Evolutionary conservation across 805 yeast species (phyloP), one percentile per base, ranked within the genome.

Genomic region (Candida silvatica): DNA sequence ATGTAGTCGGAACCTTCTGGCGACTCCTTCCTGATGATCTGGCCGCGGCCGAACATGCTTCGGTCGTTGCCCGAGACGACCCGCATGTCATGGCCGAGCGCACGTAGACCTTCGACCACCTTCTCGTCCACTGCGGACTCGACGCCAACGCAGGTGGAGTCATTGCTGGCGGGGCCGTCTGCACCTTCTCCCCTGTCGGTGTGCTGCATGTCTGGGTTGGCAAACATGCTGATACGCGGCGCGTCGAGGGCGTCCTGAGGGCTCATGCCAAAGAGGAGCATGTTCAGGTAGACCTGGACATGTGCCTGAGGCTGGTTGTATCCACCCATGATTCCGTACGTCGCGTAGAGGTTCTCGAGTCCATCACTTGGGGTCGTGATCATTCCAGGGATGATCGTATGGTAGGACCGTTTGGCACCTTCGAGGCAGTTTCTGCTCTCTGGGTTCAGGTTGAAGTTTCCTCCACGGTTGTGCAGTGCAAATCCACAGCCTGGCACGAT

Each of bases 251-350:
- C 77, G 45, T 75, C 72, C 55, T 84, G 94, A 3, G 90, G 84
- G 36, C 72, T 69, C 47, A 77, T 55, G 0, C 76, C 77, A 52
- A 78, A 83, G 9, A 76, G 49, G 2, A 68, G 47, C 66, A 83
- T 53, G 51, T 84, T 83, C 41, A 82, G 56, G 26, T 72, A 77
- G 25, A 80, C 88, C 52, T 81, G 90, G 5, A 83, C 75, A 46
- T 83, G 94, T 2, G 88, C 88, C 46, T 80, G 85, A 3, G 94
- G 94, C 54, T 84, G 94, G 62, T 78, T 81, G 59, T 76, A 83
- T 0, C 31, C 31, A 28, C 31, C 31, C 31, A 28, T 16, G 20
- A 44, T 42, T 11, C 48, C 48, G 45, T 67, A 43, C 4, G 39
- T 59, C 1, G 87, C 86, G 47, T 66, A 77, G n/a, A 83, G 56